Conservation (phyloP, 371 early-diverging fungal species). For the Mucor sp. region DNA sequence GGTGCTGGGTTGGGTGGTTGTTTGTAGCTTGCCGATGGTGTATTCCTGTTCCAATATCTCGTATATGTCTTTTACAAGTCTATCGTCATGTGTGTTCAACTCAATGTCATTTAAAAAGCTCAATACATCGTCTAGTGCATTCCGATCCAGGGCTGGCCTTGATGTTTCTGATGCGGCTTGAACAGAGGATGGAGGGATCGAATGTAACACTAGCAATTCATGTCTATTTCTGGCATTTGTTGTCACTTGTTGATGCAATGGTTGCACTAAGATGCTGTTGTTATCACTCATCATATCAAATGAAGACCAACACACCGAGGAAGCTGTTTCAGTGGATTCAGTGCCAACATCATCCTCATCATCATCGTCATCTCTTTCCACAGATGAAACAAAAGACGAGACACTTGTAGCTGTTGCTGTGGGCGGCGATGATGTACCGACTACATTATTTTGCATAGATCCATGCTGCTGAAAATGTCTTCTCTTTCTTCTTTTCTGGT, state of each 20-base stretch:
- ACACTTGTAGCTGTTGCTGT: neutral
- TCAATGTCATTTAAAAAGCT: constrained; percentile 15
- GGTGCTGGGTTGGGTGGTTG: neutral
- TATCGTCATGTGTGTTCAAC: constrained; percentile 14
- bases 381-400: neutral
- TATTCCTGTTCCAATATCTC: neutral
- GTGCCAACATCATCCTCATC: neutral
- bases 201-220: constrained; percentile 8
- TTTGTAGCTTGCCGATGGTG: neutral
- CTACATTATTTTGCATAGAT: neutral
- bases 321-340: neutral
- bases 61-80: constrained; percentile 13
- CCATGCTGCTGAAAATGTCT: neutral
- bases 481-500: constrained; percentile 3
- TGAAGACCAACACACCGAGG: neutral
- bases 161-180: neutral
- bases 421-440: neutral
- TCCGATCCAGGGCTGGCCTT: constrained; percentile 2
- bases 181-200: neutral
- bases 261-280: neutral
- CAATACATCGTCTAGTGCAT: constrained; percentile 22
- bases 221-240: constrained; percentile 8
- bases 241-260: neutral
- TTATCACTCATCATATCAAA: neutral
- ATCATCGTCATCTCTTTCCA: neutral